Evolutionary conservation across 2,329 filamentous ascomycete genomes (phyloP).

Genomic region (Claviceps africana): DNA sequence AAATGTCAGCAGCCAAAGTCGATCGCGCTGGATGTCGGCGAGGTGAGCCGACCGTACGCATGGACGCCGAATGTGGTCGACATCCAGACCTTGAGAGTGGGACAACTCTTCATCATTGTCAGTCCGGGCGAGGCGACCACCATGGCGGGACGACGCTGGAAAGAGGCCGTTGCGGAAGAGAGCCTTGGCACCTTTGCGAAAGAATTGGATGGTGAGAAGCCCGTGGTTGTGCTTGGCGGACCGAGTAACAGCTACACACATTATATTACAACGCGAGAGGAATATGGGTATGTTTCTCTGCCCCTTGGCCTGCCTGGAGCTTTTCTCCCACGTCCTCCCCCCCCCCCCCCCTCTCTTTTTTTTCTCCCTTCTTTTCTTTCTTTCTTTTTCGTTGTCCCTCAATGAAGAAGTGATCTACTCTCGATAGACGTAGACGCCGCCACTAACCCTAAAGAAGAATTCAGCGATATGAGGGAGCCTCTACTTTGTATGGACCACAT

Average conservation of each 20-base stretch:
- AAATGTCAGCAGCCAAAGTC: conserved; percentile 71
- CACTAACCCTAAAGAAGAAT: conserved; percentile 26
- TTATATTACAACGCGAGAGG: conserved; percentile 60
- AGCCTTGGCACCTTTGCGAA: conserved; percentile 29
- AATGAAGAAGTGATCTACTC: neutral
- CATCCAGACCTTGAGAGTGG: conserved; percentile 68
- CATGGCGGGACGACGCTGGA: conserved; percentile 83
- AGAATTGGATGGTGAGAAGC: conserved; percentile 29
- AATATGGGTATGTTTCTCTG: conserved; percentile 24
- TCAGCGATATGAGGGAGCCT: conserved; percentile 84
- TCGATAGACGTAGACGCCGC: neutral
- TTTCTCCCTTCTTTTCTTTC: neutral
- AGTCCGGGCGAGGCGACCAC: conserved; percentile 79
- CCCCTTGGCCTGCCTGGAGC: neutral
- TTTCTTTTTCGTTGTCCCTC: neutral
- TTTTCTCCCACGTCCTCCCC: no score
- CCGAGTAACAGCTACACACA: conserved; percentile 82
- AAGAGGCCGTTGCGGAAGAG: conserved; percentile 46
- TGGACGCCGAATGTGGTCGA: conserved; percentile 88
- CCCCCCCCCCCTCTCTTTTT: no score
- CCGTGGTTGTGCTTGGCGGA: conserved; percentile 66
- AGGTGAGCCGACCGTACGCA: conserved; percentile 57
- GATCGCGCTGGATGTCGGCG: conserved; percentile 74
- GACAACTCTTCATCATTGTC: conserved; percentile 74
- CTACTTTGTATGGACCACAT: conserved; percentile 72